These are phyloP conservation scores for Xenoacremonium recifei DNA, from an alignment of 2,329 filamentous ascomycete genomes.

Conservation along the genomic window DNA sequence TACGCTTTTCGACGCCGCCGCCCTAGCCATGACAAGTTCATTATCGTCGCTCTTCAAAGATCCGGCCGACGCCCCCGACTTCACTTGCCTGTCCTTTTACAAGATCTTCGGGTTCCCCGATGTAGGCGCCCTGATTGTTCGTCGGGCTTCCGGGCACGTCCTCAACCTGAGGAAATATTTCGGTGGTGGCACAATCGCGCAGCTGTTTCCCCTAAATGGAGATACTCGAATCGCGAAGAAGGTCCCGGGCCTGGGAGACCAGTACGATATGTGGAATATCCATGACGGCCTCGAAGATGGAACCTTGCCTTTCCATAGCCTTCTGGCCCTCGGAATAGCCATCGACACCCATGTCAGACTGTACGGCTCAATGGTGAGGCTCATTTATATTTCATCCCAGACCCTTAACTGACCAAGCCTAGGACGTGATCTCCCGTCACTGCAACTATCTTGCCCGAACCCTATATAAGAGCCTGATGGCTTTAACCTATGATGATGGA, in stretches of 20 bases:
- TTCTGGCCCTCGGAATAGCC: slow-evolving; percentile 60
- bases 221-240: slow-evolving; percentile 35
- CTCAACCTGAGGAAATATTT: slow-evolving; percentile 60
- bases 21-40: slow-evolving; percentile 60
- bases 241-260: slow-evolving; percentile 34
- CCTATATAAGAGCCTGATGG: slow-evolving; percentile 46
- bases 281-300: slow-evolving; percentile 67
- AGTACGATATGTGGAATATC: slow-evolving; percentile 39
- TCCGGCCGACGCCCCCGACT: slow-evolving; percentile 53
- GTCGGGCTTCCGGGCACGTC: slow-evolving; percentile 53
- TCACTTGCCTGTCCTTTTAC: slow-evolving; percentile 60
- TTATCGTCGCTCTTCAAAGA: slow-evolving; percentile 52
- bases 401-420: slow-evolving; percentile 3
- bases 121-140: slow-evolving; percentile 58
- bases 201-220: slow-evolving; percentile 35
- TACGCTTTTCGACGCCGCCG: slow-evolving; percentile 61
- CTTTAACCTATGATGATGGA: slow-evolving; percentile 54
- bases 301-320: slow-evolving; percentile 63
- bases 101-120: slow-evolving; percentile 70
- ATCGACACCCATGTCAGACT: slow-evolving; percentile 55
- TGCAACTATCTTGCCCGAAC: slow-evolving; percentile 51
- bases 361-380: slow-evolving; percentile 51
- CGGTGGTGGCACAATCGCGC: slow-evolving; percentile 66
- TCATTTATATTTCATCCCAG: too few species aligned
- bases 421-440: slow-evolving; percentile 54